A percentile compares a stretch with the other conserved stretches of the same genome.
phyloP scores from a whole-genome alignment of 1,139 yeast genomes.

The Blastobotrys proliferans region DNA sequence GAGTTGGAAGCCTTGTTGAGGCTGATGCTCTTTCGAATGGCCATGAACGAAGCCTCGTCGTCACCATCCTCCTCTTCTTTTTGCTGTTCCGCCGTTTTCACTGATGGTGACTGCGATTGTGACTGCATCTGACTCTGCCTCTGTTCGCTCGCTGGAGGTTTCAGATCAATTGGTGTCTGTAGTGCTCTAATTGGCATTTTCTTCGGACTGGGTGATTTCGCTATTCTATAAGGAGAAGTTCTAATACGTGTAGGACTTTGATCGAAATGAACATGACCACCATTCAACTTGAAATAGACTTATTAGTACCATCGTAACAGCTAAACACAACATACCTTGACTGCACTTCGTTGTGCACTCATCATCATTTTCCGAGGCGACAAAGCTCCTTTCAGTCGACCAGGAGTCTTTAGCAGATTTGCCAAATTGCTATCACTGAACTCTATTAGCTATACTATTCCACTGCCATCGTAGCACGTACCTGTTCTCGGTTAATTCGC shows the following conservation, averaged over 20 bases:
- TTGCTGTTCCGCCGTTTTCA: not conserved
- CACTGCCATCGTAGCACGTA: constrained; percentile 18
- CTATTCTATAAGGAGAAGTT: constrained; percentile 2
- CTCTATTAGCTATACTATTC: not conserved
- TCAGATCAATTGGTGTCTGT: too few relatives aligned
- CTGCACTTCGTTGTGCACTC: constrained; percentile 22
- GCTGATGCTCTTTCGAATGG: constrained; percentile 1
- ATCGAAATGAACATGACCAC: constrained; percentile 16
- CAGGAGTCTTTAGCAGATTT: constrained; percentile 34
- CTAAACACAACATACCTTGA: constrained; percentile 4
- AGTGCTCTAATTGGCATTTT: too few relatives aligned
- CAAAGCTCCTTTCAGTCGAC: constrained; percentile 28
- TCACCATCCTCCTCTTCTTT: not conserved
- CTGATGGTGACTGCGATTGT: not conserved
- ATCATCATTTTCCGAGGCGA: constrained; percentile 34
- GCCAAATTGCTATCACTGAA: constrained; percentile 23
- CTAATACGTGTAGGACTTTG: constrained; percentile 5
- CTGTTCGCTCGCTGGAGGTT: too few relatives aligned
- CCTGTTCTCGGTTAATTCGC: constrained; percentile 26
- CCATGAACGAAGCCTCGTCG: constrained; percentile 2
- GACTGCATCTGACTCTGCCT: too few relatives aligned
- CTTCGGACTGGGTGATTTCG: not conserved
- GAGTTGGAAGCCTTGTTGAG: too few relatives aligned
- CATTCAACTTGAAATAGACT: too few relatives aligned
- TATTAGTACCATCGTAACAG: too few relatives aligned